These are phyloP conservation scores for Eutypa lata DNA, from an alignment of 2,329 filamentous ascomycete species.

Conservation along the genomic window DNA sequence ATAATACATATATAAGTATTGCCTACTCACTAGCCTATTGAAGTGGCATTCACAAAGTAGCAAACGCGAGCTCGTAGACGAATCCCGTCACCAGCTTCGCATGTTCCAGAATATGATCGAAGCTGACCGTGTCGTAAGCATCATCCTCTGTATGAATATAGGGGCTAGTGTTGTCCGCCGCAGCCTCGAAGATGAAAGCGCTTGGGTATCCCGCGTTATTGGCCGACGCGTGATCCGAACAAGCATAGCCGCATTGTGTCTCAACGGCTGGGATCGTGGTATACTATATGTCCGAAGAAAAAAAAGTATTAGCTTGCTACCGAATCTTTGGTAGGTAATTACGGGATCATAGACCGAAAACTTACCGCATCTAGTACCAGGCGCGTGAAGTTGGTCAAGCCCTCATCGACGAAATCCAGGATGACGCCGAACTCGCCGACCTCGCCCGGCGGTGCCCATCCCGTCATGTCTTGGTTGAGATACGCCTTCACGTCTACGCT, in stretches of 20 bases:
- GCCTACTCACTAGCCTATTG: too few species aligned
- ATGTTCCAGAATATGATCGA: constrained; percentile 64
- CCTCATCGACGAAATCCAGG: constrained; percentile 33
- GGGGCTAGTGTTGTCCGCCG: constrained; percentile 59
- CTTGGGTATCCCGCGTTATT: constrained; percentile 63
- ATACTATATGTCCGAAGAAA: constrained; percentile 25
- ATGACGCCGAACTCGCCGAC: constrained; percentile 30
- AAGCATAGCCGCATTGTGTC: constrained; percentile 51
- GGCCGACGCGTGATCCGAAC: constrained; percentile 66
- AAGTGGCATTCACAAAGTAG: neutral
- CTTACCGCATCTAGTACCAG: constrained; percentile 26
- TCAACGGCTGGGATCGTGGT: constrained; percentile 37
- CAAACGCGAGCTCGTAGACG: constrained; percentile 41
- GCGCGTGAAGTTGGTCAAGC: constrained; percentile 32
- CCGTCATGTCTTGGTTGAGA: constrained; percentile 42
- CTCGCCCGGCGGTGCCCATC: constrained; percentile 23
- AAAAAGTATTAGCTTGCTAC: neutral
- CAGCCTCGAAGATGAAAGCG: constrained; percentile 61
- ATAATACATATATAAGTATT: too few species aligned
- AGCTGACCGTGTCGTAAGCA: constrained; percentile 64
- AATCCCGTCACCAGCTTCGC: constrained; percentile 47
- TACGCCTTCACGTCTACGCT: constrained; percentile 32
- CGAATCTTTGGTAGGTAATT: too few species aligned
- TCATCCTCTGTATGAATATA: constrained; percentile 72
- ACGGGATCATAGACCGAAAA: neutral